Evolutionary conservation across 225 moss, liverwort and hornwort genomes (phyloP).

Genomic region (Anthoceros angustus): DNA sequence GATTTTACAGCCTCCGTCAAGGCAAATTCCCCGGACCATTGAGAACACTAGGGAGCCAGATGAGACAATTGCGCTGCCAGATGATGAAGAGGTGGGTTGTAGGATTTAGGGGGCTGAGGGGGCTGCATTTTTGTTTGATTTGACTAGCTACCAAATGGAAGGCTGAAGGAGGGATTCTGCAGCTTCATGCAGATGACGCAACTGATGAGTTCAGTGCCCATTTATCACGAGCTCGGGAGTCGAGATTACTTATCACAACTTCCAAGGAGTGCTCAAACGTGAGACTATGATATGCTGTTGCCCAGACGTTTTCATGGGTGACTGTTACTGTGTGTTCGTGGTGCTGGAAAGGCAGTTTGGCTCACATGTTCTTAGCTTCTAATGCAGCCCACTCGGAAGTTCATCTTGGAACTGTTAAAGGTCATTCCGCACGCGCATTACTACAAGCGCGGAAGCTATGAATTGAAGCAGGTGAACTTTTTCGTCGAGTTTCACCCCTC

Average conservation of each 20-base stretch:
- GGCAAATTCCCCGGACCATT: constrained; percentile 68
- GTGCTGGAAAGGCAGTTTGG: neutral
- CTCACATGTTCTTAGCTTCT: neutral
- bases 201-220: constrained; percentile 67
- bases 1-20: constrained; percentile 39
- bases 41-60: constrained; percentile 81
- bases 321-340: neutral
- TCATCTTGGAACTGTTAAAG: constrained; percentile 75
- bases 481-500: neutral
- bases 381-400: constrained; percentile 50
- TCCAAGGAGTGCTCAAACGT: constrained; percentile 53
- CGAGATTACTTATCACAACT: constrained; percentile 78
- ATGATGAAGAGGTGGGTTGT: constrained; percentile 63
- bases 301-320: neutral
- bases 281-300: neutral
- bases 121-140: too few species aligned
- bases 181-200: constrained; percentile 61
- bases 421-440: constrained; percentile 77
- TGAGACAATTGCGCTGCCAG: constrained; percentile 72
- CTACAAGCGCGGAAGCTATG: constrained; percentile 83
- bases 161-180: neutral
- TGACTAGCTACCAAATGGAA: neutral
- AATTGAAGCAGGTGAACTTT: constrained; percentile 39
- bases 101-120: neutral
- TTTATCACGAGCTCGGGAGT: constrained; percentile 36